phyloP scores from a whole-genome alignment of 2,329 filamentous ascomycete species.

The Cryoendolithus antarcticus region DNA sequence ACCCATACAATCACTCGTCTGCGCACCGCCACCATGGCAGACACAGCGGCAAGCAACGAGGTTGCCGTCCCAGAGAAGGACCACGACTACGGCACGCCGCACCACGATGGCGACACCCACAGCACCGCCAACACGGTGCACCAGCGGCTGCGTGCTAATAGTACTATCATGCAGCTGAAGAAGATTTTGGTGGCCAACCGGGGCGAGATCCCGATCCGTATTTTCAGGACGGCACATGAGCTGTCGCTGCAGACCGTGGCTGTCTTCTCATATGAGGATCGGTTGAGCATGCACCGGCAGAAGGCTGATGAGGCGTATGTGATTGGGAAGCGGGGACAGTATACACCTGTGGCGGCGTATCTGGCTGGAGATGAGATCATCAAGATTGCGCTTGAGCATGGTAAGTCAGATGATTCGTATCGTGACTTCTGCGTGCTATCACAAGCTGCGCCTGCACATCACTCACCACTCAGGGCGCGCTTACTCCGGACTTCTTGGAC shows the following conservation, averaged over 20 bases:
- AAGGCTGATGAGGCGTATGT: conserved; percentile 99
- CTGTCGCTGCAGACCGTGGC: conserved; percentile 89
- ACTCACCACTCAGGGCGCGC: too few relatives aligned
- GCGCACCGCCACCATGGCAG: conserved; percentile 1
- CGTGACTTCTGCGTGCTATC: too few relatives aligned
- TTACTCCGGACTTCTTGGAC: too few relatives aligned
- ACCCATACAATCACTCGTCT: too few relatives aligned
- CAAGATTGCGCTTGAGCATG: conserved; percentile 88
- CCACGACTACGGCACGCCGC: conserved; percentile 27
- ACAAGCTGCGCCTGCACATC: too few relatives aligned
- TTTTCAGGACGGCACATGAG: conserved; percentile 95
- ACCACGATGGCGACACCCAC: conserved; percentile 33
- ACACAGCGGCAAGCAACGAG: background rate
- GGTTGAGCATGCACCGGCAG: conserved; percentile 96
- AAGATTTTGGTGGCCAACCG: conserved; percentile 98
- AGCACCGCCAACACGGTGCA: conserved; percentile 58
- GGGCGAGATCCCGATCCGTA: conserved; percentile 87
- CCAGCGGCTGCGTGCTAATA: conserved; percentile 84
- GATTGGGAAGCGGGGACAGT: conserved; percentile 94
- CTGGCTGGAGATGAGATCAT: conserved; percentile 95
- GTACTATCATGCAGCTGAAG: conserved; percentile 96
- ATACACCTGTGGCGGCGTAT: conserved; percentile 90
- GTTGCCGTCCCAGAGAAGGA: background rate
- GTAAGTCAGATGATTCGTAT: conserved; percentile 8
- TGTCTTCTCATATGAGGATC: conserved; percentile 93